Evolutionary conservation across 2,329 filamentous ascomycete genomes (phyloP).

Genomic region (Nannizzia gypsea): DNA sequence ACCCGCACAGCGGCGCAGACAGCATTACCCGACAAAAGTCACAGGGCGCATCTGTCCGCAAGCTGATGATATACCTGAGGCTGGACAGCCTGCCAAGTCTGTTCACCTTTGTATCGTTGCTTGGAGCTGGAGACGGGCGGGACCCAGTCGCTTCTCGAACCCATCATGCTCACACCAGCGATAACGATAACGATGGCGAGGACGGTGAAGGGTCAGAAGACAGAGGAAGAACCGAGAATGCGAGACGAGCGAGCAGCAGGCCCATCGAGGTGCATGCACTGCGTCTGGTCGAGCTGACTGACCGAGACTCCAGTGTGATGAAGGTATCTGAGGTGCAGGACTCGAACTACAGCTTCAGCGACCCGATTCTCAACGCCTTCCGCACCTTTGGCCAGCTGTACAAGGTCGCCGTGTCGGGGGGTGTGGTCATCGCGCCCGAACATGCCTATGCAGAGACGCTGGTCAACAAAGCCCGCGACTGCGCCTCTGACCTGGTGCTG

Average conservation of each 20-base stretch:
- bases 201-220: constrained; percentile 14
- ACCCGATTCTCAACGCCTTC: constrained; percentile 86
- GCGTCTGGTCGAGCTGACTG: constrained; percentile 75
- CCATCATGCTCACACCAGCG: constrained; percentile 22
- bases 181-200: not conserved
- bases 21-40: constrained; percentile 36
- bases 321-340: constrained; percentile 74
- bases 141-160: constrained; percentile 23
- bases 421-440: constrained; percentile 67
- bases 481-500: constrained; percentile 61
- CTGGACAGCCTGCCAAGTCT: constrained; percentile 73
- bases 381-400: constrained; percentile 75
- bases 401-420: constrained; percentile 70
- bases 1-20: constrained; percentile 35
- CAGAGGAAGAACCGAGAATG: constrained; percentile 10
- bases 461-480: constrained; percentile 55
- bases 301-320: constrained; percentile 93
- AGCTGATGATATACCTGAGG: constrained; percentile 67
- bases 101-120: constrained; percentile 68
- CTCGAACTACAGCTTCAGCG: constrained; percentile 54
- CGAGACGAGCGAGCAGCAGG: constrained; percentile 2
- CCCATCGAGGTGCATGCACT: constrained; percentile 68
- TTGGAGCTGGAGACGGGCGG: constrained; percentile 46
- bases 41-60: constrained; percentile 43
- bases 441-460: constrained; percentile 69